These are phyloP conservation scores for Coleophoma crateriformis DNA, from an alignment of 2,329 filamentous ascomycete species.

Conservation along the genomic window DNA sequence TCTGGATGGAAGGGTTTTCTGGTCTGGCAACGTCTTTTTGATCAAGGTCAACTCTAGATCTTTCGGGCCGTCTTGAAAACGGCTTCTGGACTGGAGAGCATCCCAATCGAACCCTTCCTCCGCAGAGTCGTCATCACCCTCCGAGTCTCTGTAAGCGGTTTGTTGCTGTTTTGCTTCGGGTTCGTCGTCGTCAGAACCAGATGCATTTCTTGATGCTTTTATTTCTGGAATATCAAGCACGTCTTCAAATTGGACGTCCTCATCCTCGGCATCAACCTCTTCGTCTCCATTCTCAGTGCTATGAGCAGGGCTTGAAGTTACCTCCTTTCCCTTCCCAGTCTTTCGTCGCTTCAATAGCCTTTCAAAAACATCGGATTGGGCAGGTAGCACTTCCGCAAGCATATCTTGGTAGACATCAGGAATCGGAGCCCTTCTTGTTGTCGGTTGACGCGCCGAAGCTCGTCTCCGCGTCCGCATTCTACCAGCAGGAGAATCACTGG, in stretches of 20 bases:
- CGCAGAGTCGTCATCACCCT: constrained; percentile 41
- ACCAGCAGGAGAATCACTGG: neutral
- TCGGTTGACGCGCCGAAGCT: too few relatives aligned
- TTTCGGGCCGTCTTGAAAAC: constrained; percentile 19
- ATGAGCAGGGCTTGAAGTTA: constrained; percentile 5
- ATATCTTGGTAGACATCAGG: constrained; percentile 39
- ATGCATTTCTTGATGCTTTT: constrained; percentile 20
- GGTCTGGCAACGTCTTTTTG: constrained; percentile 10
- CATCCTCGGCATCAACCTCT: constrained; percentile 12
- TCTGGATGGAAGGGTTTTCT: constrained; percentile 6
- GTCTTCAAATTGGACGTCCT: constrained; percentile 25
- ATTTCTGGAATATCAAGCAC: constrained; percentile 17
- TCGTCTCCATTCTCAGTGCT: constrained; percentile 4
- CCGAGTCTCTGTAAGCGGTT: constrained; percentile 37
- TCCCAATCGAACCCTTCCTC: constrained; percentile 59
- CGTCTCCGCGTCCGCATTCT: too few relatives aligned
- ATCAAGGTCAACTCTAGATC: constrained; percentile 28
- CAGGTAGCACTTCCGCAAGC: constrained; percentile 32
- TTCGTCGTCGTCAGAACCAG: constrained; percentile 6
- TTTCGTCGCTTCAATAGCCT: constrained; percentile 30
- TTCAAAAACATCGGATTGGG: constrained; percentile 22
- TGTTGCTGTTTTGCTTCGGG: constrained; percentile 22
- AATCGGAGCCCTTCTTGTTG: constrained; percentile 15
- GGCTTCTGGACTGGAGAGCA: constrained; percentile 42
- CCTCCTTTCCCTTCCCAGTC: constrained; percentile 12